Evolutionary conservation across 192 early-diverging fungal species (phyloP).

Genomic region (Radiomyces spectabilis): DNA sequence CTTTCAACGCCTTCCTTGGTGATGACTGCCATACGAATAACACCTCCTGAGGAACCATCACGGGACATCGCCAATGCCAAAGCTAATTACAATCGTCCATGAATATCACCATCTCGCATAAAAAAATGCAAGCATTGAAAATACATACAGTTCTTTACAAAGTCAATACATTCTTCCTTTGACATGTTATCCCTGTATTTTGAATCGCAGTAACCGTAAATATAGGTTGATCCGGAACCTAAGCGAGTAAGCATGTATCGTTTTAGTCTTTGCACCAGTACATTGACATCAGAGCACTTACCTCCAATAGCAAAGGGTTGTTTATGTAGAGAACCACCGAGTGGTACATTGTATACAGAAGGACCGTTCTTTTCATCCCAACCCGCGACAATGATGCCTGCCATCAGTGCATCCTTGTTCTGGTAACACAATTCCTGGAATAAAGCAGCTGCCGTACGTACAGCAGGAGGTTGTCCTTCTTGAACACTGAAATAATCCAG

Average conservation of each 20-base stretch:
- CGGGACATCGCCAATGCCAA: constrained; percentile 90
- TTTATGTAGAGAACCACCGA: constrained; percentile 90
- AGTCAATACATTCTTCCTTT: constrained; percentile 79
- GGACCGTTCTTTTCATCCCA: constrained; percentile 92
- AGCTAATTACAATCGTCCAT: constrained; percentile 36
- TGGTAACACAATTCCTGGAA: constrained; percentile 93
- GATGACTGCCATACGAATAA: constrained; percentile 90
- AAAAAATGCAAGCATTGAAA: constrained; percentile 16
- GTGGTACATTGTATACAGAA: constrained; percentile 81
- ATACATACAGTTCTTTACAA: constrained; percentile 96
- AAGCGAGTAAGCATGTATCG: background rate
- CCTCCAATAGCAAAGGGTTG: constrained; percentile 90
- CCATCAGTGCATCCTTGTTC: constrained; percentile 83
- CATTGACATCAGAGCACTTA: constrained; percentile 5
- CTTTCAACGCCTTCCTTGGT: constrained; percentile 85
- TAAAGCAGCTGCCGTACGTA: constrained; percentile 78
- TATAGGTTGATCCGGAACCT: constrained; percentile 91
- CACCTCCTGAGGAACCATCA: constrained; percentile 96
- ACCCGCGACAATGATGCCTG: constrained; percentile 96
- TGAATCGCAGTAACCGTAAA: constrained; percentile 98
- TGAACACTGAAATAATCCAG: constrained; percentile 79
- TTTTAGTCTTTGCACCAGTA: background rate
- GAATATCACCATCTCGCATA: background rate
- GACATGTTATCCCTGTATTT: constrained; percentile 74
- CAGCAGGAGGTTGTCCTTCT: constrained; percentile 76